Conservation (phyloP, 1,284 basidiomycete genomes). For the Trametes versicolor region DNA sequence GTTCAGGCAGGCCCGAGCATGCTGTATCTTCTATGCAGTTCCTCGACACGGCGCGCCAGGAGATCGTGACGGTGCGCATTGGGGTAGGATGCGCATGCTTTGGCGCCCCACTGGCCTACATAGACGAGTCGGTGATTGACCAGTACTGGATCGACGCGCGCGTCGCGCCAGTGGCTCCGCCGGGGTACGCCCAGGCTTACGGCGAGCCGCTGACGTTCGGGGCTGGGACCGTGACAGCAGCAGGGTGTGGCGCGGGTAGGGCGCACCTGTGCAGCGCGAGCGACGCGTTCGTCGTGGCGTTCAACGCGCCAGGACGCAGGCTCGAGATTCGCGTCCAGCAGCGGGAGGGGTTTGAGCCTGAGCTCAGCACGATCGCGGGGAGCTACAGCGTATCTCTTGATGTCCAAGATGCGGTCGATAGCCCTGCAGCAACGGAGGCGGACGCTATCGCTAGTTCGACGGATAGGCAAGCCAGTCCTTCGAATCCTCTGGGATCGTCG, state of each 20-base stretch:
- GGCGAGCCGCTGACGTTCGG: background rate
- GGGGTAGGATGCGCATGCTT: conserved; percentile 10
- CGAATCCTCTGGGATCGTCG: background rate
- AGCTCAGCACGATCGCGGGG: background rate
- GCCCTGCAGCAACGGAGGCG: background rate
- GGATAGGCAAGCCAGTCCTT: background rate
- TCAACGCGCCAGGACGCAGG: background rate
- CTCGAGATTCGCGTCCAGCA: background rate
- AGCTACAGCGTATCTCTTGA: background rate
- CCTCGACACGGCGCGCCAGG: conserved; percentile 4
- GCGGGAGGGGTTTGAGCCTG: background rate
- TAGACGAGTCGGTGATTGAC: background rate
- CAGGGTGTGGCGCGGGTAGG: background rate
- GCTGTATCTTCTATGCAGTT: conserved; percentile 9
- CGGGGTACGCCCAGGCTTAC: conserved; percentile 1
- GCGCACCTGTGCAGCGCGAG: conserved; percentile 5
- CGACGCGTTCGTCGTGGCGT: background rate
- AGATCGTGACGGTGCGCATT: conserved; percentile 7
- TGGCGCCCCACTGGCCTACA: background rate
- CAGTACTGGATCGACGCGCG: conserved; percentile 14
- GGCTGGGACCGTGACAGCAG: background rate
- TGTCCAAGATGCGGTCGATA: background rate
- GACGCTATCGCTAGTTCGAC: background rate
- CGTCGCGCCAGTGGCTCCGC: background rate
- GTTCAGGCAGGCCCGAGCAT: conserved; percentile 5